phyloP scores from a whole-genome alignment of 306 rosid species.

The Prunus salicina region DNA sequence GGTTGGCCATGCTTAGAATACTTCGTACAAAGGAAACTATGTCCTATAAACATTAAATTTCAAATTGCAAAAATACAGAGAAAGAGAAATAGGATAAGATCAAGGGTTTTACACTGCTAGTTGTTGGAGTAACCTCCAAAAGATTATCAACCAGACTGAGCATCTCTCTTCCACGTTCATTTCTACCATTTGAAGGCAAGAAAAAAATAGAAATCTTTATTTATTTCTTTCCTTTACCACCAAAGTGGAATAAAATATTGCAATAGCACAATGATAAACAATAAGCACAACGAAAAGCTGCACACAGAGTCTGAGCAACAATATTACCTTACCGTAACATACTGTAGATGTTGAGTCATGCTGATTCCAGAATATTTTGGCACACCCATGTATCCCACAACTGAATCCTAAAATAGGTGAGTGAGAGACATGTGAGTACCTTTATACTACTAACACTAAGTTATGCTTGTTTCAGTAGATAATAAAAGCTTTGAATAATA shows the following conservation, averaged over 20 bases:
- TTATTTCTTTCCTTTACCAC: constrained; percentile 8
- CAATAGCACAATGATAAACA: background rate
- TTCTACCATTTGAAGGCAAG: constrained; percentile 51
- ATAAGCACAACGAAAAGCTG: background rate
- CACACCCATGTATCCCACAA: constrained; percentile 97
- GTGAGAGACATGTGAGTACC: constrained; percentile 15
- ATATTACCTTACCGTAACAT: constrained; percentile 84
- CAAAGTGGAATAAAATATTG: background rate
- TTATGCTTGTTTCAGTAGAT: background rate
- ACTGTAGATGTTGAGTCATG: constrained; percentile 96
- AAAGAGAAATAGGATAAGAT: constrained; percentile 18
- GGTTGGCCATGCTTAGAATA: constrained; percentile 34
- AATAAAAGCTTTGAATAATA: background rate
- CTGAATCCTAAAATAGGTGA: constrained; percentile 60
- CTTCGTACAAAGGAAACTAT: background rate
- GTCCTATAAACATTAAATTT: background rate
- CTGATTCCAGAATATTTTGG: constrained; percentile 89
- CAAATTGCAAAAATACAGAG: background rate
- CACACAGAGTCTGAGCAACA: background rate
- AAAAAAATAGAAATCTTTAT: background rate
- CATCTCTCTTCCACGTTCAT: constrained; percentile 95
- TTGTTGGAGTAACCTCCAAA: constrained; percentile 67
- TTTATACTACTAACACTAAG: background rate
- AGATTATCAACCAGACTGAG: constrained; percentile 62
- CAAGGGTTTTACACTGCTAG: constrained; percentile 48